Evolutionary conservation across 1,284 basidiomycete genomes (phyloP).

Genomic region (Boletellus deceptivus): DNA sequence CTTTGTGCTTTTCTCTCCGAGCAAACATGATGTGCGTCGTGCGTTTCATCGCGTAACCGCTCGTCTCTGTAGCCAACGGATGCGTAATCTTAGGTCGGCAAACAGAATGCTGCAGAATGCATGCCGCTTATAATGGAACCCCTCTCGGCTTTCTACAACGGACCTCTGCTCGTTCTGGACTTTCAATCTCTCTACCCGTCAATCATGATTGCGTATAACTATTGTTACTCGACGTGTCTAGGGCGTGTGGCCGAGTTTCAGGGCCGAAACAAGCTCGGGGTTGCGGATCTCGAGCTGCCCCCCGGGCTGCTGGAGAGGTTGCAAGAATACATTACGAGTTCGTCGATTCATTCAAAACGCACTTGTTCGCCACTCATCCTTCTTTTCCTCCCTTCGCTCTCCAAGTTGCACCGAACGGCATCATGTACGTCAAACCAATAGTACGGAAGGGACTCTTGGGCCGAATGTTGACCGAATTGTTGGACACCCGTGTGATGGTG

Average conservation of each 20-base stretch:
- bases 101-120: conserved; percentile 94
- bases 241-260: conserved; percentile 85
- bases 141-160: conserved; percentile 87
- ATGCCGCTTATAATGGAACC: conserved; percentile 96
- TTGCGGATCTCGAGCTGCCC: conserved; percentile 72
- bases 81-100: conserved; percentile 66
- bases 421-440: conserved; percentile 87
- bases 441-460: conserved; percentile 85
- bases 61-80: background rate
- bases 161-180: conserved; percentile 82
- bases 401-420: conserved; percentile 89
- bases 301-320: conserved; percentile 68
- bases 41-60: background rate
- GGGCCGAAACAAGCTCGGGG: conserved; percentile 86
- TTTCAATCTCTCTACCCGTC: conserved; percentile 97
- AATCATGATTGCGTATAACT: conserved; percentile 98
- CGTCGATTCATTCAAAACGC: conserved; percentile 18
- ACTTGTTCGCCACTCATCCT: conserved; percentile 3
- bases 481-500: conserved; percentile 98
- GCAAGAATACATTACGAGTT: conserved; percentile 74
- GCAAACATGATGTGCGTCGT: conserved; percentile 71
- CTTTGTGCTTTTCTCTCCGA: conserved; percentile 86
- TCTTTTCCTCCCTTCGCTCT: background rate
- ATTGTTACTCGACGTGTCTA: conserved; percentile 96
- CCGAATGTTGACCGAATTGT: conserved; percentile 90